Evolutionary conservation across 78 protist genomes (phyloP).

Genomic region (Bigelowiella natans): DNA sequence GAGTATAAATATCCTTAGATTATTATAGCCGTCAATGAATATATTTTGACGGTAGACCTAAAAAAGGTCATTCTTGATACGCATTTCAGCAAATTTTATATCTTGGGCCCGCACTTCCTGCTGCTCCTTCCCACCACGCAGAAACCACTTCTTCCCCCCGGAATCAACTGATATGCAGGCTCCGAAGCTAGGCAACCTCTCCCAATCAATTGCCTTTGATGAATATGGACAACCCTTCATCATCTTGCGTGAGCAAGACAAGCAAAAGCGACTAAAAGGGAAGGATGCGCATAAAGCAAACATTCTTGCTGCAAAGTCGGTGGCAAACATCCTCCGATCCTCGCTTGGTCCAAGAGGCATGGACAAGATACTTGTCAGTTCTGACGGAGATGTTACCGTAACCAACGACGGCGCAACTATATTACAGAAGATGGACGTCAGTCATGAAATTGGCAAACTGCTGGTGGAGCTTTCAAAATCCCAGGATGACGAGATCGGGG

Average conservation of each 20-base stretch:
- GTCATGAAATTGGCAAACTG: slow-evolving; percentile 88
- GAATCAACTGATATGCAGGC: background rate
- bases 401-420: slow-evolving; percentile 95
- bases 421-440: slow-evolving; percentile 57
- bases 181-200: background rate
- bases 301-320: slow-evolving; percentile 66
- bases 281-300: slow-evolving; percentile 85
- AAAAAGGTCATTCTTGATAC: no score
- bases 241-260: slow-evolving; percentile 37
- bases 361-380: slow-evolving; percentile 93
- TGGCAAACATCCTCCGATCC: slow-evolving; percentile 78
- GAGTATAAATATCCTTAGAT: no score
- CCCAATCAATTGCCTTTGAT: slow-evolving; percentile 69
- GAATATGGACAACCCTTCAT: slow-evolving; percentile 94
- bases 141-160: no score
- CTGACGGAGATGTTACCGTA: slow-evolving; percentile 92
- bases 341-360: slow-evolving; percentile 86
- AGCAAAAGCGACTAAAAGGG: slow-evolving; percentile 73
- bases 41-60: no score
- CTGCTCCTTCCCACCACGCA: no score
- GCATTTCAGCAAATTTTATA: no score
- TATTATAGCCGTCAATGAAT: no score
- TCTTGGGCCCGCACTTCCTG: no score
- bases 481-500: slow-evolving; percentile 98
- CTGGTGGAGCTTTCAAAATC: slow-evolving; percentile 92